Conservation (phyloP, 352 stramenopile species). For the Phytophthora tubulina region DNA sequence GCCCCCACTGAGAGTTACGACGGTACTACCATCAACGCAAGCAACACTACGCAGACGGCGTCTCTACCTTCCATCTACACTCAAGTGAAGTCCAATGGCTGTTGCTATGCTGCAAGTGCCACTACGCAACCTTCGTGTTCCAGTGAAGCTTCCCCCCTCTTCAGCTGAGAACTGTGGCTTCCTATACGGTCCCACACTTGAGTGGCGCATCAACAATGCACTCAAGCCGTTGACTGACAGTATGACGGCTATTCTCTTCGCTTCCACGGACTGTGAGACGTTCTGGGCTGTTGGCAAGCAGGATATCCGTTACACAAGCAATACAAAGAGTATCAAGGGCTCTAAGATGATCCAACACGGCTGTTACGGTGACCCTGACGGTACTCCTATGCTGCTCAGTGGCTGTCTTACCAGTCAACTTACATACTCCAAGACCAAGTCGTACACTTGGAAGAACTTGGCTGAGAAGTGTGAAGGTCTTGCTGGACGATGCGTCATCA, state of each 20-base stretch:
- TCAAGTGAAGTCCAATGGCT: conserved; percentile 72
- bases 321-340: conserved; percentile 76
- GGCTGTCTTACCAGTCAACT: conserved; percentile 83
- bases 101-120: conserved; percentile 77
- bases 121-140: conserved; percentile 71
- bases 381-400: conserved; percentile 76
- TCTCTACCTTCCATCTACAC: conserved; percentile 82
- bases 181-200: conserved; percentile 83
- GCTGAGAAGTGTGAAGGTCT: conserved; percentile 83
- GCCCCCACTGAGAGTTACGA: conserved; percentile 74
- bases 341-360: conserved; percentile 88
- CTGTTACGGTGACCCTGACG: conserved; percentile 76
- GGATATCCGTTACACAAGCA: conserved; percentile 76
- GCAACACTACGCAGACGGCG: conserved; percentile 77
- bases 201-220: conserved; percentile 81
- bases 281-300: conserved; percentile 88
- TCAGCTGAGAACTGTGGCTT: conserved; percentile 82
- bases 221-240: conserved; percentile 55
- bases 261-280: conserved; percentile 85
- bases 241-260: conserved; percentile 81
- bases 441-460: conserved; percentile 86
- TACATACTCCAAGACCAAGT: conserved; percentile 81
- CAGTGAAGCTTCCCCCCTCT: conserved; percentile 63
- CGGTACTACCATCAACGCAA: conserved; percentile 82
- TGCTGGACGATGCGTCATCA: conserved; percentile 82